phyloP scores from a whole-genome alignment of 495 filamentous ascomycete species.

The Trichodelitschia bisporula region DNA sequence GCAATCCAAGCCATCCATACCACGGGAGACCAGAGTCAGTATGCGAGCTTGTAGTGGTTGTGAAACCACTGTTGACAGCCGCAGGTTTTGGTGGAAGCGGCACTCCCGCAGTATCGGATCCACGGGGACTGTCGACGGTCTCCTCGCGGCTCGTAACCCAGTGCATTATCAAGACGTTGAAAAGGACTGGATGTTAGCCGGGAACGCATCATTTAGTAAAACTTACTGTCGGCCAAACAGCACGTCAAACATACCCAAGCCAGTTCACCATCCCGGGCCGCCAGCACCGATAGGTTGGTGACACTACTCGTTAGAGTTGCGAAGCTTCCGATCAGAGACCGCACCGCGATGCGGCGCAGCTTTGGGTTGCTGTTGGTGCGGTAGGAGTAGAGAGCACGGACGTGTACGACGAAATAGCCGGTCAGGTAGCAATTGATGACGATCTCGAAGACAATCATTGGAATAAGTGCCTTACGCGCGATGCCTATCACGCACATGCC shows the following conservation, averaged over 20 bases:
- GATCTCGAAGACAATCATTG: constrained; percentile 24
- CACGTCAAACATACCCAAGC: constrained; percentile 32
- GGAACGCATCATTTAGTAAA: background rate
- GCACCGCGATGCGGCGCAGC: constrained; percentile 18
- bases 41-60: too few species aligned
- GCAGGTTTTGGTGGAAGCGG: too few species aligned
- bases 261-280: constrained; percentile 25
- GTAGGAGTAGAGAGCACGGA: constrained; percentile 23
- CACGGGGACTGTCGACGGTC: too few species aligned
- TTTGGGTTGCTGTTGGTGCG: constrained; percentile 15
- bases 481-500: constrained; percentile 28
- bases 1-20: too few species aligned
- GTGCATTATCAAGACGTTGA: constrained; percentile 25
- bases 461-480: constrained; percentile 22
- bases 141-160: constrained; percentile 29
- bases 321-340: constrained; percentile 25
- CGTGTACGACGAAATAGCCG: constrained; percentile 22
- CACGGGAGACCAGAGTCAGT: too few species aligned
- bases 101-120: too few species aligned
- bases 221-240: constrained; percentile 26
- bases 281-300: constrained; percentile 26
- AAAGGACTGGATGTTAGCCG: constrained; percentile 17
- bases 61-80: too few species aligned
- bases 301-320: constrained; percentile 23
- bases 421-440: constrained; percentile 28